Evolutionary conservation across 305 asterid genomes (phyloP).

Genomic region (Striga hermonthica): DNA sequence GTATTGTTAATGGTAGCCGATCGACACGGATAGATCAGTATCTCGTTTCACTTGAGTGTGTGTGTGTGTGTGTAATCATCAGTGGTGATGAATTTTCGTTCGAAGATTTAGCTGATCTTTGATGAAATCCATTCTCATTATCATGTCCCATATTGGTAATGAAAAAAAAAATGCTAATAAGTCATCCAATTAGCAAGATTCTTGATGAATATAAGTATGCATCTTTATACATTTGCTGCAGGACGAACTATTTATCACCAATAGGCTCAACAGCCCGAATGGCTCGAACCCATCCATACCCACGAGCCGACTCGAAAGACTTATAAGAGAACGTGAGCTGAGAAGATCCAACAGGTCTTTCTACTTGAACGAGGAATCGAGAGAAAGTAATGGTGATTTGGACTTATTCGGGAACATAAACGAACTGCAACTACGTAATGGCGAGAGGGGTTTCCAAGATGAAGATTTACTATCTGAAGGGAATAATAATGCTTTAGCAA

Average conservation of each 20-base stretch:
- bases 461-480: conserved; percentile 43
- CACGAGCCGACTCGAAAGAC: conserved; percentile 64
- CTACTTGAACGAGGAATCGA: conserved; percentile 45
- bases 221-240: conserved; percentile 25
- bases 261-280: conserved; percentile 41
- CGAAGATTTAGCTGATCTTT: not conserved
- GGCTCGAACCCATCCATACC: conserved; percentile 42
- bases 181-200: not conserved
- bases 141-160: conserved; percentile 7
- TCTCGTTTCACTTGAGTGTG: not conserved
- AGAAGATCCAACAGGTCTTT: conserved; percentile 55
- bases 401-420: conserved; percentile 39
- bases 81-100: not conserved
- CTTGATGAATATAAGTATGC: not conserved
- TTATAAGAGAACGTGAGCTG: conserved; percentile 70
- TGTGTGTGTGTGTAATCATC: not conserved
- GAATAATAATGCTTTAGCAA: conserved; percentile 28
- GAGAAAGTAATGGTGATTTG: conserved; percentile 41
- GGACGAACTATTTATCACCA: conserved; percentile 37
- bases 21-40: too few species aligned
- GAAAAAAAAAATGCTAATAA: not conserved
- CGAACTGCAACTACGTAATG: conserved; percentile 38
- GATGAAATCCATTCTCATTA: conserved; percentile 13
- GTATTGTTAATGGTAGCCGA: too few species aligned
- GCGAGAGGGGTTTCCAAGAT: conserved; percentile 45